Evolutionary conservation across 2,329 filamentous ascomycete genomes (phyloP).

Genomic region (Paecilomyces formosus): DNA sequence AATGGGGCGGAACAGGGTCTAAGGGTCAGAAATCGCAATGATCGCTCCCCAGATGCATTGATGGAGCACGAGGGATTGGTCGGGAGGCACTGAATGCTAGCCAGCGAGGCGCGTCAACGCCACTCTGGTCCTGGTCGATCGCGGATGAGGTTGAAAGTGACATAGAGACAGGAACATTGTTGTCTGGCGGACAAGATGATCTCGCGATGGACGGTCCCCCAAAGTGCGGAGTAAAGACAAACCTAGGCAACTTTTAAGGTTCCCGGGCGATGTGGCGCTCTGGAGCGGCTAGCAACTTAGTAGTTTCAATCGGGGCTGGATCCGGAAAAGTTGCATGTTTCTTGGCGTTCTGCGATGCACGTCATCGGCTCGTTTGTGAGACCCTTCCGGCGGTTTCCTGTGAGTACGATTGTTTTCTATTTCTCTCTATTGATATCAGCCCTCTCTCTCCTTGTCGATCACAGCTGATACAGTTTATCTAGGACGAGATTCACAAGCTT

Average conservation of each 20-base stretch:
- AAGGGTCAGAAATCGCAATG: not conserved
- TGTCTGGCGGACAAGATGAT: not conserved
- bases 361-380: not conserved
- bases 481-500: not conserved
- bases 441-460: not conserved
- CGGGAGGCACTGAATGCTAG: not conserved
- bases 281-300: not conserved
- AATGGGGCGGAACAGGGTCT: not conserved
- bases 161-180: not conserved
- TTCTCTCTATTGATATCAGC: not conserved
- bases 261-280: not conserved
- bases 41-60: not conserved
- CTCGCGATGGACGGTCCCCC: not conserved
- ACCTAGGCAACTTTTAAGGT: not conserved
- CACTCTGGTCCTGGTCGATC: not conserved
- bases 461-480: not conserved
- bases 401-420: not conserved
- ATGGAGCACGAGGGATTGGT: not conserved
- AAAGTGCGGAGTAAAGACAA: not conserved
- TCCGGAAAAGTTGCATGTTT: not conserved
- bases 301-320: not conserved
- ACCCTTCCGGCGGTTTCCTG: not conserved
- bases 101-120: not conserved
- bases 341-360: not conserved
- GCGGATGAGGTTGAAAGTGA: not conserved